phyloP scores from a whole-genome alignment of 2,329 filamentous ascomycete genomes.

The Polytolypa hystricis region DNA sequence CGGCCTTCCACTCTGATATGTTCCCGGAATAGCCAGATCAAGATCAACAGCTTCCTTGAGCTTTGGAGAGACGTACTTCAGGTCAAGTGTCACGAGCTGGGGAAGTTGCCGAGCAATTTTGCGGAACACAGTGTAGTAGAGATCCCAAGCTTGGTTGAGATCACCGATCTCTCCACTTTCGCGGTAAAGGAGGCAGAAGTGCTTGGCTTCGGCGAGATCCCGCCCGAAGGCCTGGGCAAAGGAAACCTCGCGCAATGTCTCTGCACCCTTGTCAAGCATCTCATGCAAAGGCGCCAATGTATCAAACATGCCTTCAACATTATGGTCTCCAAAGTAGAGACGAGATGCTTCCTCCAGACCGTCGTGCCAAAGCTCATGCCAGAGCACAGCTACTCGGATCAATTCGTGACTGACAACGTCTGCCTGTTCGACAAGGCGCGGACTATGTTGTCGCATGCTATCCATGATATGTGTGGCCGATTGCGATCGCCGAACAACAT shows the following conservation, averaged over 20 bases:
- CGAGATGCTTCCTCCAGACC: conserved; percentile 92
- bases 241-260: conserved; percentile 89
- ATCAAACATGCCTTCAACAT: conserved; percentile 94
- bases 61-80: conserved; percentile 94
- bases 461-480: conserved; percentile 95
- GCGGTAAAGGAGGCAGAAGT: conserved; percentile 91
- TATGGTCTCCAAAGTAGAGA: conserved; percentile 93
- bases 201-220: conserved; percentile 84
- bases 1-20: conserved; percentile 69
- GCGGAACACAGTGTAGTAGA: conserved; percentile 97
- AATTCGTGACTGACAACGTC: conserved; percentile 92
- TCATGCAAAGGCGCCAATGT: conserved; percentile 84
- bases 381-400: conserved; percentile 90
- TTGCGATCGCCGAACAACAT: conserved; percentile 69
- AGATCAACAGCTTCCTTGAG: conserved; percentile 75
- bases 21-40: conserved; percentile 90
- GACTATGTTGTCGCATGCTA: conserved; percentile 90
- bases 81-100: conserved; percentile 81
- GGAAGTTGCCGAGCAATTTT: conserved; percentile 88
- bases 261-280: conserved; percentile 78
- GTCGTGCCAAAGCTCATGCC: conserved; percentile 99
- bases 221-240: conserved; percentile 96
- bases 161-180: conserved; percentile 83
- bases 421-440: conserved; percentile 84
- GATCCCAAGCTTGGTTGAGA: conserved; percentile 95